These are phyloP conservation scores for Aotearoamyces nothofagi DNA, from an alignment of 2,329 filamentous ascomycete genomes.

Conservation along the genomic window DNA sequence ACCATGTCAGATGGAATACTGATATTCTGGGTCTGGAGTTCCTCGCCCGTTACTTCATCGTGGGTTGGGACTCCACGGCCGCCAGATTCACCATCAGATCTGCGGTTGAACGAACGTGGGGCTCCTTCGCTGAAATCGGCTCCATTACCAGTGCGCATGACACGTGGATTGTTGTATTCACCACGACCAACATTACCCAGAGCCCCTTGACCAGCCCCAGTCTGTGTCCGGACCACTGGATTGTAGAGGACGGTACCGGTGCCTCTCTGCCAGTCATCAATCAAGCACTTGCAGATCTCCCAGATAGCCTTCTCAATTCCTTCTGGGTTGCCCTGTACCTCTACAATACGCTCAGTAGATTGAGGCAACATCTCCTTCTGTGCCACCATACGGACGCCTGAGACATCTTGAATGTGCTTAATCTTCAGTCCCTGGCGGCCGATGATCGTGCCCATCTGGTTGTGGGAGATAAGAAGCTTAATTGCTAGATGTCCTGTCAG, in stretches of 20 bases:
- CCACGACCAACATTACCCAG: constrained; percentile 28
- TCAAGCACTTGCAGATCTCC: constrained; percentile 97
- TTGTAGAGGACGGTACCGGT: constrained; percentile 97
- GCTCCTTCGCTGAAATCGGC: constrained; percentile 88
- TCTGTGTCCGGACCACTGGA: constrained; percentile 77
- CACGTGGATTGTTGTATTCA: constrained; percentile 50
- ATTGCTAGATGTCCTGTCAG: constrained; percentile 45
- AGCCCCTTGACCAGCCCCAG: constrained; percentile 33
- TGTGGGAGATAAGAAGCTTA: constrained; percentile 96
- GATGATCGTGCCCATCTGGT: constrained; percentile 99
- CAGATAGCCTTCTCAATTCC: constrained; percentile 92
- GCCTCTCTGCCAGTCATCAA: constrained; percentile 95
- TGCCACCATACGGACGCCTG: constrained; percentile 95
- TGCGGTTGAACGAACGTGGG: constrained; percentile 55
- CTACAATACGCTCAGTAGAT: constrained; percentile 94
- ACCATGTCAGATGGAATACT: constrained; percentile 99
- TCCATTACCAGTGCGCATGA: constrained; percentile 91
- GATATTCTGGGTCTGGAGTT: constrained; percentile 98
- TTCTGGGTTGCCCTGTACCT: constrained; percentile 87
- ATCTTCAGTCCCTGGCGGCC: constrained; percentile 94
- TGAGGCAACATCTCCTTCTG: constrained; percentile 99
- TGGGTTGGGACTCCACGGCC: constrained; percentile 73
- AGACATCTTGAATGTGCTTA: constrained; percentile 96
- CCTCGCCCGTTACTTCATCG: constrained; percentile 92
- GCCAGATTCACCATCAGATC: constrained; percentile 70